Percentiles rank a stretch among this genome's conserved stretches.
phyloP scores from a whole-genome alignment of 164 flowering plant species.

The Tinospora cordifolia region DNA sequence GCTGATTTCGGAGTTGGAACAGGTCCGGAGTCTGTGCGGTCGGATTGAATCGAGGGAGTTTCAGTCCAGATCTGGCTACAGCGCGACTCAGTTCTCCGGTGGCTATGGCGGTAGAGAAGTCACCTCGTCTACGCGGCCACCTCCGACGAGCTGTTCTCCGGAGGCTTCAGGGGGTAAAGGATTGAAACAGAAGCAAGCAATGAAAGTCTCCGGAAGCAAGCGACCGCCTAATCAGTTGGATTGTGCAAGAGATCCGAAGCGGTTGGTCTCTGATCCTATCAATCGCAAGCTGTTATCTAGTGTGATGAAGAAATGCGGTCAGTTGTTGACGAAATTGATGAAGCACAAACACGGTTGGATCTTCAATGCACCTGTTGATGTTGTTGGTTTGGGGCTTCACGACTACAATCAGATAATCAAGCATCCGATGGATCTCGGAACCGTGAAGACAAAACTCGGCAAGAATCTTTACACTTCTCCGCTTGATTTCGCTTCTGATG shows the following conservation, averaged over 20 bases:
- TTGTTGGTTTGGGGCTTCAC: conserved; percentile 51
- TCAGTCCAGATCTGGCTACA: conserved; percentile 24
- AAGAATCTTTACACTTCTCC: conserved; percentile 43
- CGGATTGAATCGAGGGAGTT: conserved; percentile 47
- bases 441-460: conserved; percentile 49
- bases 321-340: conserved; percentile 52
- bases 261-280: conserved; percentile 24
- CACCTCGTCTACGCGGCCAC: too few relatives aligned
- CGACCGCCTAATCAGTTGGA: conserved; percentile 11
- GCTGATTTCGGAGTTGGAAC: conserved; percentile 45
- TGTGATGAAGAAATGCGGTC: conserved; percentile 48
- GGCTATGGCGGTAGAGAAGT: too few relatives aligned
- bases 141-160: too few relatives aligned
- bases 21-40: conserved; percentile 37
- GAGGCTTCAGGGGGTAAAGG: conserved; percentile 8
- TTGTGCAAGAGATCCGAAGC: conserved; percentile 27
- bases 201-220: background rate
- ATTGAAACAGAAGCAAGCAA: conserved; percentile 14
- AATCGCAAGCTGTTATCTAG: background rate
- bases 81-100: conserved; percentile 17
- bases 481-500: conserved; percentile 60
- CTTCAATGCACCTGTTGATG: conserved; percentile 69
- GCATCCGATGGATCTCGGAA: conserved; percentile 88
- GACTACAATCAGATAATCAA: conserved; percentile 63
- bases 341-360: conserved; percentile 58